These are phyloP conservation scores for Auricularia auricula-judae DNA, from an alignment of 768 basidiomycete species.

Conservation along the genomic window DNA sequence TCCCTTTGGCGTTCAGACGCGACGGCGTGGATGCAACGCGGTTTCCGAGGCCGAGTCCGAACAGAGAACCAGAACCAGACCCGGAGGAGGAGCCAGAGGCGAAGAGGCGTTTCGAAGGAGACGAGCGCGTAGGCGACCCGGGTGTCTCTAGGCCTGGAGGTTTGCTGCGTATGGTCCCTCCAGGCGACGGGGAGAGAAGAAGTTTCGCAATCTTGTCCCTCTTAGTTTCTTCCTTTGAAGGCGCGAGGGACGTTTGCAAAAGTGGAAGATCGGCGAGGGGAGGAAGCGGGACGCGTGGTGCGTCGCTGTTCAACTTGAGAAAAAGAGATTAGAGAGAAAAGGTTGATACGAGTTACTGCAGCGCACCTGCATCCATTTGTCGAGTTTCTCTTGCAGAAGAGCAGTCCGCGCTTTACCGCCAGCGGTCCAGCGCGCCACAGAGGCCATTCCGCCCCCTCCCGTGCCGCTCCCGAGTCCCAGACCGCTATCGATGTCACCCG, in stretches of 20 bases:
- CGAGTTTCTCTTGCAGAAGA: constrained; percentile 47
- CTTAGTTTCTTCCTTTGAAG: constrained; percentile 22
- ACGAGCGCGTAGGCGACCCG: constrained; percentile 2
- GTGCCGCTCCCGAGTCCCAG: constrained; percentile 25
- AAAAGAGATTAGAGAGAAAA: constrained; percentile 6
- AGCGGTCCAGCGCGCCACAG: constrained; percentile 80
- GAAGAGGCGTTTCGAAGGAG: constrained; percentile 9
- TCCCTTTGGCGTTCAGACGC: not conserved
- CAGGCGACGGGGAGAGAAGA: constrained; percentile 66
- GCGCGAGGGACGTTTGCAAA: constrained; percentile 28
- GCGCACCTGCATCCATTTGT: constrained; percentile 53
- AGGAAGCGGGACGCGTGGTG: constrained; percentile 37
- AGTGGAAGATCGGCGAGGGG: constrained; percentile 58
- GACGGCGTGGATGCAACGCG: not conserved
- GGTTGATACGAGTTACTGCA: not conserved
- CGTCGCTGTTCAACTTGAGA: constrained; percentile 40
- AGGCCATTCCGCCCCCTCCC: constrained; percentile 66
- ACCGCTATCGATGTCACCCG: constrained; percentile 56
- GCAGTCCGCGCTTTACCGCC: constrained; percentile 49
- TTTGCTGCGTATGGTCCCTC: constrained; percentile 26
- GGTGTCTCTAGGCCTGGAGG: constrained; percentile 13
- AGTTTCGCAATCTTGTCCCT: constrained; percentile 59
- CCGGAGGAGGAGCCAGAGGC: constrained; percentile 24
- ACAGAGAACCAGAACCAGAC: not conserved
- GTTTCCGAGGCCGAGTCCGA: not conserved